Evolutionary conservation across 192 early-diverging fungal species (phyloP).

Genomic region (Coemansia aciculifera): DNA sequence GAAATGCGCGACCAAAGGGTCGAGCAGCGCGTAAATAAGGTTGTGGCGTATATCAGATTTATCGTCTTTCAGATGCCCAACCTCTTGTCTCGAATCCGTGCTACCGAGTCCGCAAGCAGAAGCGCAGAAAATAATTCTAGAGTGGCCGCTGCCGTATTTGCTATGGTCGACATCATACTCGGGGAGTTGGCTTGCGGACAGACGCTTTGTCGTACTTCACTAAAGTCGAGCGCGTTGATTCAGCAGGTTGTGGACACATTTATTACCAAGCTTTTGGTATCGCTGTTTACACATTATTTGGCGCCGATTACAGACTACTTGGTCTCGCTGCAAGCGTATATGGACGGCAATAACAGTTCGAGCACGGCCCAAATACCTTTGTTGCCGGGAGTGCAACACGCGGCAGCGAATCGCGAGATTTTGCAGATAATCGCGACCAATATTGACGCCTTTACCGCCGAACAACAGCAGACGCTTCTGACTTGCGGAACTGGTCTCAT

Average conservation of each 20-base stretch:
- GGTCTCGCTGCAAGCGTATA: not conserved
- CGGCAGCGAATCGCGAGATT: conserved; percentile 26
- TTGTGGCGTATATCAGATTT: conserved; percentile 36
- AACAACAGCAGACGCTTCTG: conserved; percentile 28
- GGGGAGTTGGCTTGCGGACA: conserved; percentile 17
- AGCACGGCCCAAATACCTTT: conserved; percentile 2
- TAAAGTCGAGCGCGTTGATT: conserved; percentile 8
- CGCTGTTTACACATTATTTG: conserved; percentile 16
- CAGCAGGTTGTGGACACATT: conserved; percentile 14
- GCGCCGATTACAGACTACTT: conserved; percentile 12
- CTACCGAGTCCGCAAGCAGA: not conserved
- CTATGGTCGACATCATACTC: conserved; percentile 29
- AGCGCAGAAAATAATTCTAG: not conserved
- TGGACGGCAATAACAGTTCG: not conserved
- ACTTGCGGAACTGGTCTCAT: conserved; percentile 9
- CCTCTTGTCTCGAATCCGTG: conserved; percentile 13
- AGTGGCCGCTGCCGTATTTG: conserved; percentile 11
- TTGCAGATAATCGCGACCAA: conserved; percentile 17
- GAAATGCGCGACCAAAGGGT: conserved; percentile 18
- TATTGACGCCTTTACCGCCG: conserved; percentile 21
- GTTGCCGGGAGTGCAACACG: conserved; percentile 15
- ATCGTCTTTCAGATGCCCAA: conserved; percentile 44
- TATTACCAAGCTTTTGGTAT: conserved; percentile 18
- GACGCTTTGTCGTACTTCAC: not conserved
- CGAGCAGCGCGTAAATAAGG: conserved; percentile 21